A percentile compares a stretch with the other conserved stretches of the same genome.
Evolutionary conservation across 202 grass and related monocot species (phyloP).

Genomic region (Sporobolus alterniflorus): DNA sequence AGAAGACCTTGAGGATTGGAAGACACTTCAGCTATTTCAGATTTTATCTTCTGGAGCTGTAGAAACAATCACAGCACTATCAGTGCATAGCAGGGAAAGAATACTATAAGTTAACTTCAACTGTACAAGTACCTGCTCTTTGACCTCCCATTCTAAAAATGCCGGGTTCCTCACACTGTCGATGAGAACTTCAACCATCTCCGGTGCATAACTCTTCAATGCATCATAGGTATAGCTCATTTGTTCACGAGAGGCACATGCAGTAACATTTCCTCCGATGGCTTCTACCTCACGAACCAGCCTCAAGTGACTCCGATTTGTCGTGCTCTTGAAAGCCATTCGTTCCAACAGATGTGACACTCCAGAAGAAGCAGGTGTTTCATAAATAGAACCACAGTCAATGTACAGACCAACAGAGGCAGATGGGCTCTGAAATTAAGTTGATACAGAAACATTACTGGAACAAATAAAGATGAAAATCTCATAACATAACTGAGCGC

Average conservation of each 20-base stretch:
- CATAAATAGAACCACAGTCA: slow-evolving; percentile 78
- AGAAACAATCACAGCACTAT: too few relatives aligned
- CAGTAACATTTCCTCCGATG: slow-evolving; percentile 67
- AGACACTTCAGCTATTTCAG: slow-evolving; percentile 61
- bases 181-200: slow-evolving; percentile 81
- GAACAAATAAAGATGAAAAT: too few relatives aligned
- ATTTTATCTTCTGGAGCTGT: slow-evolving; percentile 61
- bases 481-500: too few relatives aligned
- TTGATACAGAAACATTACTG: too few relatives aligned
- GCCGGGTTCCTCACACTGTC: slow-evolving; percentile 74
- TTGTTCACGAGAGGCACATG: slow-evolving; percentile 75
- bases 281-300: slow-evolving; percentile 75
- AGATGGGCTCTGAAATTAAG: slow-evolving; percentile 46
- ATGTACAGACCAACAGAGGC: slow-evolving; percentile 78
- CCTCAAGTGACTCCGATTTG: slow-evolving; percentile 66
- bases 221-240: slow-evolving; percentile 88
- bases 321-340: slow-evolving; percentile 79
- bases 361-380: slow-evolving; percentile 60
- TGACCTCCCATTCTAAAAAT: slow-evolving; percentile 82
- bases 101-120: slow-evolving; percentile 12
- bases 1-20: slow-evolving; percentile 63
- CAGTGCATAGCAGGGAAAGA: too few relatives aligned
- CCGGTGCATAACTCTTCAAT: slow-evolving; percentile 60
- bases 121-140: slow-evolving; percentile 56
- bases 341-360: slow-evolving; percentile 70